Percentiles rank a stretch among this genome's conserved stretches.
These are phyloP conservation scores for Volvariella volvacea DNA, from an alignment of 1,284 basidiomycete species.

Conservation along the genomic window DNA sequence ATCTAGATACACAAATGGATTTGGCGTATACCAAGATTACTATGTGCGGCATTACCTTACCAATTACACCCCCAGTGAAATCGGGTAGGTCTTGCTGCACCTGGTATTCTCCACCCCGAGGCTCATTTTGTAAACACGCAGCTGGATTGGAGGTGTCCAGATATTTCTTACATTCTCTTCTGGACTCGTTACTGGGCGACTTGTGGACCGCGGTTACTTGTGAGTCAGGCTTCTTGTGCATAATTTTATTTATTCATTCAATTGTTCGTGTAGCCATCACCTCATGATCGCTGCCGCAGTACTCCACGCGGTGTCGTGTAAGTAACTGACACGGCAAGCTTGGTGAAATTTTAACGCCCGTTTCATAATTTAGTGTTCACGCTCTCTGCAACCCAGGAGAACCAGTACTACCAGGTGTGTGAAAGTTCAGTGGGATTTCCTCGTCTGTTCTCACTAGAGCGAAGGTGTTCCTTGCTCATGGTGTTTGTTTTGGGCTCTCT, in stretches of 20 bases:
- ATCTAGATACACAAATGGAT: slow-evolving; percentile 23
- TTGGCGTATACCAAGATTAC: slow-evolving; percentile 27
- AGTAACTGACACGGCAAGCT: background rate
- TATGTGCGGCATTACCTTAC: slow-evolving; percentile 17
- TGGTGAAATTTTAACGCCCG: background rate
- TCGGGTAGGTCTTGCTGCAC: slow-evolving; percentile 15
- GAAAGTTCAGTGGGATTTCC: no score
- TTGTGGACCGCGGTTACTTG: slow-evolving; percentile 28
- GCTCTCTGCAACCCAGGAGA: slow-evolving; percentile 17
- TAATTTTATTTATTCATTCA: background rate
- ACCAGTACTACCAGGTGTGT: slow-evolving; percentile 19
- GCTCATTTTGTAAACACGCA: slow-evolving; percentile 11
- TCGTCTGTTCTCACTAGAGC: background rate
- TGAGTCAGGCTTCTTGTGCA: slow-evolving; percentile 14
- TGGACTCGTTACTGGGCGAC: slow-evolving; percentile 21
- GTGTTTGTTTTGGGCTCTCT: slow-evolving; percentile 7
- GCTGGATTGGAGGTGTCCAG: slow-evolving; percentile 27
- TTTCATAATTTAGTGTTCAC: slow-evolving; percentile 15
- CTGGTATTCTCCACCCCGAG: no score
- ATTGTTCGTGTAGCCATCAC: slow-evolving; percentile 7
- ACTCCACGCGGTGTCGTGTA: slow-evolving; percentile 12
- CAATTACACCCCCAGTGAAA: slow-evolving; percentile 17
- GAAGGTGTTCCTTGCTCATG: slow-evolving; percentile 9
- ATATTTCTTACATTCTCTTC: slow-evolving; percentile 24
- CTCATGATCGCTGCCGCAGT: slow-evolving; percentile 9